Evolutionary conservation across 2,329 filamentous ascomycete genomes (phyloP).

Genomic region (Colletotrichum eleusines): DNA sequence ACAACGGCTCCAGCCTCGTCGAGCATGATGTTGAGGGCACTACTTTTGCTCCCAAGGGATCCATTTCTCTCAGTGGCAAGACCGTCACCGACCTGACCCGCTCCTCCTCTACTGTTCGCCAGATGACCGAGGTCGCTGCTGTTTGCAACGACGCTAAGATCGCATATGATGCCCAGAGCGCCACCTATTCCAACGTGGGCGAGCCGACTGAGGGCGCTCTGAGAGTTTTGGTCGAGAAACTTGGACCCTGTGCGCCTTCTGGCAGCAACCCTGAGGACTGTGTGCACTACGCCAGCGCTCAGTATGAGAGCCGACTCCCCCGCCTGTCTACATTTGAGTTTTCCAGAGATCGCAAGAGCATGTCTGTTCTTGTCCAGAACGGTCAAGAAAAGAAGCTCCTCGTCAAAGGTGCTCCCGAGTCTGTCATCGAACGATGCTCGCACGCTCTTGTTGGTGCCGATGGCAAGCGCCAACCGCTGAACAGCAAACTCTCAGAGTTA

Average conservation of each 20-base stretch:
- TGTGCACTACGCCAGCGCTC: slow-evolving; percentile 84
- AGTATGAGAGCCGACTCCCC: slow-evolving; percentile 82
- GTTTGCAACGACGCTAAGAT: slow-evolving; percentile 92
- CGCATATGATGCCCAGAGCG: slow-evolving; percentile 81
- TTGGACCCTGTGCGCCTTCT: slow-evolving; percentile 80
- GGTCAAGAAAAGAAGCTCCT: slow-evolving; percentile 82
- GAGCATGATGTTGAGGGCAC: slow-evolving; percentile 93
- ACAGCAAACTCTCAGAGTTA: slow-evolving; percentile 75
- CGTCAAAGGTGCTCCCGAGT: slow-evolving; percentile 96
- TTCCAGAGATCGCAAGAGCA: slow-evolving; percentile 97
- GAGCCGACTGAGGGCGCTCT: slow-evolving; percentile 96
- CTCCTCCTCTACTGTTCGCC: slow-evolving; percentile 80
- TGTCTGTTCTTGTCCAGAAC: slow-evolving; percentile 90
- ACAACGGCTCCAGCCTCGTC: slow-evolving; percentile 79
- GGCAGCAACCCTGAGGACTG: slow-evolving; percentile 69
- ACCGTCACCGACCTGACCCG: slow-evolving; percentile 75
- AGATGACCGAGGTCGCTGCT: slow-evolving; percentile 78
- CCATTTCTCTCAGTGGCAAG: slow-evolving; percentile 77
- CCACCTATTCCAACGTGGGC: slow-evolving; percentile 84
- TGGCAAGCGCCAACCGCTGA: slow-evolving; percentile 81
- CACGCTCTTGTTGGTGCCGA: slow-evolving; percentile 81
- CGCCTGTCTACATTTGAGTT: slow-evolving; percentile 94
- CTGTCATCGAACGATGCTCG: slow-evolving; percentile 91
- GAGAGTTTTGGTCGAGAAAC: slow-evolving; percentile 91
- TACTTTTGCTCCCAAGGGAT: slow-evolving; percentile 87